Evolutionary conservation across 1,139 yeast species (phyloP).

Genomic region (Meyerozyma carpophila): DNA sequence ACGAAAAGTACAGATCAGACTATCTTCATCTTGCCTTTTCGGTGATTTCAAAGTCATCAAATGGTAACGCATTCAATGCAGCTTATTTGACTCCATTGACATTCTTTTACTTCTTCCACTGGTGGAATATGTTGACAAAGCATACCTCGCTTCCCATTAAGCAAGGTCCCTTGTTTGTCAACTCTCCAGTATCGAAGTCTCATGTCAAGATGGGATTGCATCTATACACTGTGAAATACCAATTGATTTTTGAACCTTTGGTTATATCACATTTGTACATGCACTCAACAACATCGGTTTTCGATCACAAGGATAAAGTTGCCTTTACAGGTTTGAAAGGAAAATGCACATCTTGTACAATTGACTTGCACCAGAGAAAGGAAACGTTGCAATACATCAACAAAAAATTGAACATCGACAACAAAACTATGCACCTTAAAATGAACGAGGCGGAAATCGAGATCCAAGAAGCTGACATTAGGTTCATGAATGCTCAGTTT

Average conservation of each 20-base stretch:
- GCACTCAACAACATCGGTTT: constrained; percentile 45
- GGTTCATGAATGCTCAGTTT: constrained; percentile 66
- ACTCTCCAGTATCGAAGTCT: constrained; percentile 20
- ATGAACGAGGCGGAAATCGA: constrained; percentile 77
- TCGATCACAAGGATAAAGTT: constrained; percentile 41
- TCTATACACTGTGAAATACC: constrained; percentile 75
- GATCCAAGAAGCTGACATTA: constrained; percentile 63
- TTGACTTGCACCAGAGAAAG: constrained; percentile 85
- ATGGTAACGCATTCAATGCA: constrained; percentile 52
- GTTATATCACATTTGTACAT: constrained; percentile 67
- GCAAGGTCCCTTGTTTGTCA: constrained; percentile 58
- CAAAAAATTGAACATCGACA: constrained; percentile 51
- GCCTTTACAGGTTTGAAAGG: constrained; percentile 80
- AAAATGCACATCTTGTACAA: constrained; percentile 53
- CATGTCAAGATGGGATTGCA: constrained; percentile 70
- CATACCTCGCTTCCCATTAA: constrained; percentile 71
- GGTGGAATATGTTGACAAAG: constrained; percentile 82
- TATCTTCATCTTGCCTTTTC: constrained; percentile 39
- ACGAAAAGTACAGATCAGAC: constrained; percentile 35
- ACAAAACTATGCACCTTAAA: constrained; percentile 50
- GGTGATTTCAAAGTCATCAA: constrained; percentile 29
- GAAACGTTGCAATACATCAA: constrained; percentile 59
- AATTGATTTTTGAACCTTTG: constrained; percentile 66
- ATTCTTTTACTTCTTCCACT: constrained; percentile 61
- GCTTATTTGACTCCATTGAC: constrained; percentile 72